A percentile compares a stretch with the other conserved stretches of the same genome.
These are phyloP conservation scores for Antitrichia curtipendula DNA, from an alignment of 225 moss, liverwort and hornwort genomes.

Conservation along the genomic window DNA sequence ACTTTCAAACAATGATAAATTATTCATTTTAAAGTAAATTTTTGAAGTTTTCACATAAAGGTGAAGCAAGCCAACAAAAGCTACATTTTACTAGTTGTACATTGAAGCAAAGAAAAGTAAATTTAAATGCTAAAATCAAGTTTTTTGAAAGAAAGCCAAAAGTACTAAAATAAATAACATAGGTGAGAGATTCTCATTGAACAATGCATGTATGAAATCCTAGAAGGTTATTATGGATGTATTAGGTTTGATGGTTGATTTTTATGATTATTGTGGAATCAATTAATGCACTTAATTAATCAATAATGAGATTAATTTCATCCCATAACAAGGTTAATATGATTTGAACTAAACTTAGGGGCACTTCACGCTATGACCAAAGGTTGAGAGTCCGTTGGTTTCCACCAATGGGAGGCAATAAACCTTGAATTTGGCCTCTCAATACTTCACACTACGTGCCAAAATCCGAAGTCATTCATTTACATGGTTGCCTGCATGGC, in stretches of 20 bases:
- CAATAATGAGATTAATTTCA: background rate
- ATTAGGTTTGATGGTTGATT: background rate
- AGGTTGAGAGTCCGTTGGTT: no score
- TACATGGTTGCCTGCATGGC: no score
- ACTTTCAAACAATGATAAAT: background rate
- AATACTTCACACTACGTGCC: no score
- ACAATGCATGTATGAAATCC: background rate
- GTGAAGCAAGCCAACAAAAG: background rate
- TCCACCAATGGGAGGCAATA: no score
- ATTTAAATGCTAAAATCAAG: background rate
- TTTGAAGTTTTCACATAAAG: background rate
- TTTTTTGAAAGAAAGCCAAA: background rate
- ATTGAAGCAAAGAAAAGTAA: background rate
- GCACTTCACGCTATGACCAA: no score
- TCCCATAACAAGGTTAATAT: background rate
- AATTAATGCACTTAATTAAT: background rate
- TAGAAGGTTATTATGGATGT: background rate
- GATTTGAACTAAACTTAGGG: no score
- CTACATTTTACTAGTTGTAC: accelerated
- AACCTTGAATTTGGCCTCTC: no score
- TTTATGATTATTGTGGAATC: background rate
- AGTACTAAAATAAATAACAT: background rate
- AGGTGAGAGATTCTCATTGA: no score
- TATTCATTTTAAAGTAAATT: background rate
- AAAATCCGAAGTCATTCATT: no score